These are phyloP conservation scores for Cyclotella distinguenda DNA, from an alignment of 108 stramenopile species.

Conservation along the genomic window DNA sequence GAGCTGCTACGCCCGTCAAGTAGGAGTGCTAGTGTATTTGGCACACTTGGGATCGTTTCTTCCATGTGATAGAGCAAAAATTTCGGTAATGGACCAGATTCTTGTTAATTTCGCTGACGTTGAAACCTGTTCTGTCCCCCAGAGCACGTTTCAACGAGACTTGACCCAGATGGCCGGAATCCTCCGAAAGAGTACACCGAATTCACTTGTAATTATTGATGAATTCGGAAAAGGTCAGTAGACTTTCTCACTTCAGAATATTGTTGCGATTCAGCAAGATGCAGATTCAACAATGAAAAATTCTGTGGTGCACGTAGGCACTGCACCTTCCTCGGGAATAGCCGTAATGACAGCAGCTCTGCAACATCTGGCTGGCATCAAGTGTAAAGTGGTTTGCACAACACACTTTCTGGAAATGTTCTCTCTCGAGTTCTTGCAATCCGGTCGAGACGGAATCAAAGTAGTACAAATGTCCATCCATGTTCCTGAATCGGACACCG, in stretches of 20 bases:
- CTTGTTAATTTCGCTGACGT: constrained; percentile 83
- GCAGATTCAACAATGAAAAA: background rate
- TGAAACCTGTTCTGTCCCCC: constrained; percentile 92
- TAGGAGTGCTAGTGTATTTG: constrained; percentile 88
- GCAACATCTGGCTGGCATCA: constrained; percentile 54
- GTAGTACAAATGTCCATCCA: constrained; percentile 88
- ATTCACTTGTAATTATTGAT: constrained; percentile 90
- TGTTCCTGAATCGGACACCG: constrained; percentile 58
- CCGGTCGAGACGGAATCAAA: constrained; percentile 70
- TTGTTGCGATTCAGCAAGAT: background rate
- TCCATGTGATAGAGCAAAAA: constrained; percentile 82
- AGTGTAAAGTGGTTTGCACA: constrained; percentile 84
- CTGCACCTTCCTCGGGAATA: constrained; percentile 91
- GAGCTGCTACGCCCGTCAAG: constrained; percentile 88
- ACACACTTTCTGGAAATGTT: constrained; percentile 97
- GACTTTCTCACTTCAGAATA: background rate
- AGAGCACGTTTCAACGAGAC: constrained; percentile 93
- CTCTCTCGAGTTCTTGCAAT: constrained; percentile 72
- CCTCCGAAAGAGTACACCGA: constrained; percentile 60
- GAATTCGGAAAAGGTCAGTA: constrained; percentile 94
- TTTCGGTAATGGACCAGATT: constrained; percentile 89
- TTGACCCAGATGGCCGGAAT: constrained; percentile 87
- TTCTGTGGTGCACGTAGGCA: constrained; percentile 39
- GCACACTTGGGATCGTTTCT: constrained; percentile 92
- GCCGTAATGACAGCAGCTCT: constrained; percentile 86